These are phyloP conservation scores for Penicillium digitatum DNA, from an alignment of 2,329 filamentous ascomycete species.

Conservation along the genomic window DNA sequence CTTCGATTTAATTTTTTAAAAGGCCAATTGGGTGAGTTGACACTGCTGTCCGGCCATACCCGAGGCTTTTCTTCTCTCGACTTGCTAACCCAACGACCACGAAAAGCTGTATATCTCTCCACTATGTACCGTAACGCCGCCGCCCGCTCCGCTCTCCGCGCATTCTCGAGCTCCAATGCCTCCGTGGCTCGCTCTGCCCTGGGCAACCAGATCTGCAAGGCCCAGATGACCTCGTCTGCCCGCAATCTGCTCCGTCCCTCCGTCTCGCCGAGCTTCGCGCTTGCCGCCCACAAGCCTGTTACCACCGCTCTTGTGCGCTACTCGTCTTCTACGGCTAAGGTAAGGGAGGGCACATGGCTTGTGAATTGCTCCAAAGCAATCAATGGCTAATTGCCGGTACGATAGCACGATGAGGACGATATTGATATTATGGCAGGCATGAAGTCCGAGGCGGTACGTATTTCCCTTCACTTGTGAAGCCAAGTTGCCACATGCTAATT, in stretches of 20 bases:
- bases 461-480: neutral
- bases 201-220: slow-evolving; percentile 42
- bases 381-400: slow-evolving; percentile 45
- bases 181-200: slow-evolving; percentile 42
- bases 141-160: slow-evolving; percentile 45
- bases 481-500: neutral
- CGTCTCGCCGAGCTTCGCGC: slow-evolving; percentile 39
- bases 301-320: slow-evolving; percentile 50
- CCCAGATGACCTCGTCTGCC: slow-evolving; percentile 43
- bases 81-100: slow-evolving; percentile 29
- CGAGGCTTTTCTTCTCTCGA: slow-evolving; percentile 31
- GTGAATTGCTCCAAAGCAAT: slow-evolving; percentile 30
- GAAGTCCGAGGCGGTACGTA: slow-evolving; percentile 56
- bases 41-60: slow-evolving; percentile 21
- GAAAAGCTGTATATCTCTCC: slow-evolving; percentile 31
- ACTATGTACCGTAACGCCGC: slow-evolving; percentile 46
- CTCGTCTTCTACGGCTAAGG: slow-evolving; percentile 41
- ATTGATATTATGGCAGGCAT: slow-evolving; percentile 52
- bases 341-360: slow-evolving; percentile 41
- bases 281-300: slow-evolving; percentile 45
- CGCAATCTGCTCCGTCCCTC: slow-evolving; percentile 36
- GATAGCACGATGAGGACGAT: slow-evolving; percentile 26
- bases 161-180: slow-evolving; percentile 43
- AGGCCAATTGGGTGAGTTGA: slow-evolving; percentile 35
- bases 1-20: slow-evolving; percentile 16